These are phyloP conservation scores for Herpetomonas tarakana DNA, from an alignment of 208 protist genomes.

Conservation along the genomic window DNA sequence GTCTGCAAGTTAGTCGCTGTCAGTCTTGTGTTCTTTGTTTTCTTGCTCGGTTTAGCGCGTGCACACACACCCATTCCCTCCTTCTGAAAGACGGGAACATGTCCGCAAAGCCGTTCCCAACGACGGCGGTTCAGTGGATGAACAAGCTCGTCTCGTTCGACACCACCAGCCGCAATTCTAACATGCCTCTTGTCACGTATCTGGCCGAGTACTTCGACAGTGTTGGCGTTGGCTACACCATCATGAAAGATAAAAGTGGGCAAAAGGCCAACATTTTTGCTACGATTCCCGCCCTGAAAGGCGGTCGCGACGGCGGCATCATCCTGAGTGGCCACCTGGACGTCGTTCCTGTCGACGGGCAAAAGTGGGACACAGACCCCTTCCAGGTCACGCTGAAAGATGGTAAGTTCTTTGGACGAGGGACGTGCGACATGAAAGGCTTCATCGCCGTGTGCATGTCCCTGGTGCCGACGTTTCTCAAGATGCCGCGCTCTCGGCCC, in stretches of 20 bases:
- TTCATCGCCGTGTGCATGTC: slow-evolving; percentile 57
- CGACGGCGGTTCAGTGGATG: slow-evolving; percentile 25
- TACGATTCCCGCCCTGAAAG: slow-evolving; percentile 27
- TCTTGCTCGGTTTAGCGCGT: too few species aligned
- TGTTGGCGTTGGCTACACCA: slow-evolving; percentile 20
- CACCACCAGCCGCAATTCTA: slow-evolving; percentile 43
- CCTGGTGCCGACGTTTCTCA: slow-evolving; percentile 33
- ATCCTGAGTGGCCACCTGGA: slow-evolving; percentile 53
- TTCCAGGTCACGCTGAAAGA: slow-evolving; percentile 31
- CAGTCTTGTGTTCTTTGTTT: slow-evolving; percentile 1
- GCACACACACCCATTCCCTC: too few species aligned
- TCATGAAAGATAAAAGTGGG: slow-evolving; percentile 29
- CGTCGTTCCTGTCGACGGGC: slow-evolving; percentile 46
- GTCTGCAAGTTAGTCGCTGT: neutral
- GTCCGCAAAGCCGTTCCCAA: neutral
- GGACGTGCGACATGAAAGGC: slow-evolving; percentile 61
- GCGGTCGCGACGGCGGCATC: slow-evolving; percentile 33
- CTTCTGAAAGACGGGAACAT: too few species aligned
- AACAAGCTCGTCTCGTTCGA: slow-evolving; percentile 44
- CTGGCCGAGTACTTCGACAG: slow-evolving; percentile 22
- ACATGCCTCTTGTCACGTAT: slow-evolving; percentile 41
- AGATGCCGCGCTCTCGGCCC: slow-evolving; percentile 34
- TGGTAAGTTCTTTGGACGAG: slow-evolving; percentile 36
- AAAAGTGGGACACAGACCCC: slow-evolving; percentile 47
- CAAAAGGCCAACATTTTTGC: slow-evolving; percentile 52